Evolutionary conservation across 768 basidiomycete species (phyloP).

Genomic region (Mycena leptocephala): DNA sequence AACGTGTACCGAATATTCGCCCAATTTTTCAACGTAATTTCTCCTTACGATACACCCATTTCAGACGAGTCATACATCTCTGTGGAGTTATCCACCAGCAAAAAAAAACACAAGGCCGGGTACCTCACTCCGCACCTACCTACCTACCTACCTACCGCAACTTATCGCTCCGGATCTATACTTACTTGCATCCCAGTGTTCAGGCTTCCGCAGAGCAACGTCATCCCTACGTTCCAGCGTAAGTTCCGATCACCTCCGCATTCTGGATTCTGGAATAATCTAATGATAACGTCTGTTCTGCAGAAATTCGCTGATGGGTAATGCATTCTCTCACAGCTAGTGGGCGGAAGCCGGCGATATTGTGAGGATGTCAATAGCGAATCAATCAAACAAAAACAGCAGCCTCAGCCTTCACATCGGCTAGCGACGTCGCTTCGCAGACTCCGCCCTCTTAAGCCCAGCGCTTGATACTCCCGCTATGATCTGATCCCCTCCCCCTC

Average conservation of each 20-base stretch:
- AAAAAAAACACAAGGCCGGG: too few species aligned
- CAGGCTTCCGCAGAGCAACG: background rate
- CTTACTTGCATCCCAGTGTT: background rate
- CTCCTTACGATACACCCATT: too few species aligned
- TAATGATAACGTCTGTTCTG: background rate
- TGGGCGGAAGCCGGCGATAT: slow-evolving; percentile 10
- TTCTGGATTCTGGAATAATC: slow-evolving; percentile 2
- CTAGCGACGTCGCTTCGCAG: slow-evolving; percentile 27
- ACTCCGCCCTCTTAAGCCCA: slow-evolving; percentile 24
- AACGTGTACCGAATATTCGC: too few species aligned
- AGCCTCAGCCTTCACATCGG: slow-evolving; percentile 17
- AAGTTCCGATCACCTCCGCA: slow-evolving; percentile 6
- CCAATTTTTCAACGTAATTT: too few species aligned
- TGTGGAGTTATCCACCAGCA: too few species aligned
- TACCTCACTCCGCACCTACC: too few species aligned
- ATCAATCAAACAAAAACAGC: slow-evolving; percentile 30
- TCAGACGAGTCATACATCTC: too few species aligned
- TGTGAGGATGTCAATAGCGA: slow-evolving; percentile 1
- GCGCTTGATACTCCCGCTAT: background rate
- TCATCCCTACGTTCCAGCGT: background rate
- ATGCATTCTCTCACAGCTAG: background rate
- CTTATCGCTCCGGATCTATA: slow-evolving; percentile 5
- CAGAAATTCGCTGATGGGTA: background rate
- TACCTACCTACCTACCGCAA: too few species aligned
- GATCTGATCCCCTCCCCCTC: slow-evolving; percentile 23